Evolutionary conservation across 306 rosid genomes (phyloP).

Genomic region (Dryas drummondii): DNA sequence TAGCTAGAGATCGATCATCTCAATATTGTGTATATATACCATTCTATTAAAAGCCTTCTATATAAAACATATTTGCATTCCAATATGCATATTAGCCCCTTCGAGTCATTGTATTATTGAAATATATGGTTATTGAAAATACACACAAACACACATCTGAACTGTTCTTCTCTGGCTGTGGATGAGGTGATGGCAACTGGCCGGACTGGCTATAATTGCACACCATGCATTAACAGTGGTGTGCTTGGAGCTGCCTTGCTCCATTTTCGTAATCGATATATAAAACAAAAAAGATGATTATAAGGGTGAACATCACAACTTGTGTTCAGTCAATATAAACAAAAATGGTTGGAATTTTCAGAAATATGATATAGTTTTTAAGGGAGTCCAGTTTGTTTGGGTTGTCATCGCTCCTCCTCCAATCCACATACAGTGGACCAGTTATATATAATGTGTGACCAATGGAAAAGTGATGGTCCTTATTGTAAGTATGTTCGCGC

Average conservation of each 20-base stretch:
- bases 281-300: neutral
- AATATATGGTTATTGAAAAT: neutral
- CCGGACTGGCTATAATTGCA: neutral
- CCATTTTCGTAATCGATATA: neutral
- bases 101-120: too few species aligned
- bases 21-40: too few species aligned
- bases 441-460: neutral
- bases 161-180: neutral
- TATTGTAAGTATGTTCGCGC: slow-evolving; percentile 14
- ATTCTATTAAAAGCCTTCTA: too few species aligned
- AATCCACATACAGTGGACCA: slow-evolving; percentile 3
- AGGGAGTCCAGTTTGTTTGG: neutral
- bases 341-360: neutral
- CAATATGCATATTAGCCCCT: neutral
- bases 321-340: neutral
- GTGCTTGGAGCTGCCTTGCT: neutral
- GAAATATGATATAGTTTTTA: too few species aligned
- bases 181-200: slow-evolving; percentile 2
- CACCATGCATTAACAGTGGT: neutral
- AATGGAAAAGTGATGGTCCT: slow-evolving; percentile 12
- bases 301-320: neutral
- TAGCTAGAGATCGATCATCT: too few species aligned
- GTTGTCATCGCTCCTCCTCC: slow-evolving; percentile 1
- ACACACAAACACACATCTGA: neutral
- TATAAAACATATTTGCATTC: neutral